Evolutionary conservation across 148 eudicot genomes (phyloP).

Genomic region (Spergularia marina): DNA sequence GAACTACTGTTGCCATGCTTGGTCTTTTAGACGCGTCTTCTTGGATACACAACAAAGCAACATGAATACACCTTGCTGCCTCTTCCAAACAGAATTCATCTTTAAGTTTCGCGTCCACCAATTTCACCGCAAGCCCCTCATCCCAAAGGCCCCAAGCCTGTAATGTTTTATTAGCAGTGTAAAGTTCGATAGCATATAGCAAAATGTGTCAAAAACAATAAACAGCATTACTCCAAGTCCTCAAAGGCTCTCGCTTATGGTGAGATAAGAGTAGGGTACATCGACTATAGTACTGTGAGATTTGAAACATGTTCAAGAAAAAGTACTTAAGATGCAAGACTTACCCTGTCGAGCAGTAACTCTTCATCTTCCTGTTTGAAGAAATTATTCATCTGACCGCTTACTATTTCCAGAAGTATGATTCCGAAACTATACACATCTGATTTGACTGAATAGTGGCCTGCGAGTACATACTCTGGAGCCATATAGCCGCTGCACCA

Average conservation of each 20-base stretch:
- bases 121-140: constrained; percentile 12
- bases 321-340: not conserved
- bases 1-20: constrained; percentile 28
- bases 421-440: constrained; percentile 42
- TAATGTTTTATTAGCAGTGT: not conserved
- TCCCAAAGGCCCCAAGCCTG: constrained; percentile 42
- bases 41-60: constrained; percentile 36
- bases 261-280: no score
- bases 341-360: constrained; percentile 34
- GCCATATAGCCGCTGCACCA: constrained; percentile 39
- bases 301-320: not conserved
- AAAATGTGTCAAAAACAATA: no score
- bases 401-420: constrained; percentile 34
- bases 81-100: constrained; percentile 17
- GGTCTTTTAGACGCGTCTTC: constrained; percentile 34
- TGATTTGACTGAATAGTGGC: constrained; percentile 36
- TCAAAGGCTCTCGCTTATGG: no score
- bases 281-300: not conserved
- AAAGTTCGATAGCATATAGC: not conserved
- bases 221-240: no score
- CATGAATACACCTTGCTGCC: constrained; percentile 27
- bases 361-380: constrained; percentile 22
- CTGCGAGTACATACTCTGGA: constrained; percentile 35
- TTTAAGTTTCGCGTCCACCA: constrained; percentile 24
- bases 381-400: constrained; percentile 31